Evolutionary conservation across 352 stramenopile genomes (phyloP).

Genomic region (Phytophthora hybrid): DNA sequence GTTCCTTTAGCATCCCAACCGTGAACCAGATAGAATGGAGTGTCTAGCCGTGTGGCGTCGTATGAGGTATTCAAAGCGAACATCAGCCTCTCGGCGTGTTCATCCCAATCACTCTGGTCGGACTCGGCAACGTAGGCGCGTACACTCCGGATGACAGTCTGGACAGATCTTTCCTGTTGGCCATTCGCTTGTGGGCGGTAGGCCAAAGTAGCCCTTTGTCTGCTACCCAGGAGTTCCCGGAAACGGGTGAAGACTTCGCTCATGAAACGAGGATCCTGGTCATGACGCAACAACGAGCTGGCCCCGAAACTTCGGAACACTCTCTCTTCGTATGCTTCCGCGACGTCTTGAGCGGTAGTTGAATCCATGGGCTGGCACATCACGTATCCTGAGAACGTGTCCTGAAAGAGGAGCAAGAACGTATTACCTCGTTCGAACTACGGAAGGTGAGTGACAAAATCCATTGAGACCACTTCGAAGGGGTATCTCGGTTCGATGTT

Average conservation of each 20-base stretch:
- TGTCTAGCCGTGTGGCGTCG: slow-evolving; percentile 14
- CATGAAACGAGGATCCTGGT: slow-evolving; percentile 44
- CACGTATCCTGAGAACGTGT: slow-evolving; percentile 1
- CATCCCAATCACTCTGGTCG: slow-evolving; percentile 45
- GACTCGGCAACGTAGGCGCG: slow-evolving; percentile 23
- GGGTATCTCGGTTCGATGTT: slow-evolving; percentile 4
- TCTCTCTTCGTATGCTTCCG: slow-evolving; percentile 31
- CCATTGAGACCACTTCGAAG: slow-evolving; percentile 23
- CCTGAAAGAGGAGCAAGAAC: slow-evolving; percentile 13
- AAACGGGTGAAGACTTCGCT: slow-evolving; percentile 34
- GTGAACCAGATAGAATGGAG: slow-evolving; percentile 26
- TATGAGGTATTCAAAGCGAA: slow-evolving; percentile 29
- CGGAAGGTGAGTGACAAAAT: slow-evolving; percentile 19
- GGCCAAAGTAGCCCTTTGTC: slow-evolving; percentile 34
- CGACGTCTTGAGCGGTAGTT: slow-evolving; percentile 21
- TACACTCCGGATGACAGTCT: slow-evolving; percentile 36
- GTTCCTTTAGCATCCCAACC: slow-evolving; percentile 25
- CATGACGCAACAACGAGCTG: slow-evolving; percentile 23
- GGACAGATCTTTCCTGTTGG: slow-evolving; percentile 39
- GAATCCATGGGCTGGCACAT: slow-evolving; percentile 32
- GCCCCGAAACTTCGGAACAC: slow-evolving; percentile 41
- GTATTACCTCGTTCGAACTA: background rate
- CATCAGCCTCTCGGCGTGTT: slow-evolving; percentile 29
- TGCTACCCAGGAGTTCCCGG: slow-evolving; percentile 22
- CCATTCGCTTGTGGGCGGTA: slow-evolving; percentile 48